phyloP scores from a whole-genome alignment of 495 filamentous ascomycete species.

The Aspergillus steynii region DNA sequence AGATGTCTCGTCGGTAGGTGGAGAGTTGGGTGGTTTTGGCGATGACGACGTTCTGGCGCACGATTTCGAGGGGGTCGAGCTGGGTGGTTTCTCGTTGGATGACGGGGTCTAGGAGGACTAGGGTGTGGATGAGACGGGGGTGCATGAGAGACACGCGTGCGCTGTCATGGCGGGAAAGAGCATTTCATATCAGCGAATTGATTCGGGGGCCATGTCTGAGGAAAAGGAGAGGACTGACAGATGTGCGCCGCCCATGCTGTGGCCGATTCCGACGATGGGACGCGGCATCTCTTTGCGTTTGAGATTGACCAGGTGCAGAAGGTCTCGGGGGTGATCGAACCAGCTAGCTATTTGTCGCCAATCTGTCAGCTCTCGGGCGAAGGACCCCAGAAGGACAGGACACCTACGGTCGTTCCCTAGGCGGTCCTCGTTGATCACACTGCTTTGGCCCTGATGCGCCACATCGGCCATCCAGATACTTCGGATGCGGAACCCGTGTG shows the following conservation, averaged over 20 bases:
- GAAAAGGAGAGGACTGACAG: conserved; percentile 36
- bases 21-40: conserved; percentile 52
- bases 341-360: conserved; percentile 60
- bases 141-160: conserved; percentile 67
- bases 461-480: conserved; percentile 87
- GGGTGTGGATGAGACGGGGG: conserved; percentile 74
- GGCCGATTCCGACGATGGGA: conserved; percentile 86
- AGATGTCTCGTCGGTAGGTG: conserved; percentile 67
- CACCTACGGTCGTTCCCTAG: conserved; percentile 80
- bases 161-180: conserved; percentile 23
- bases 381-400: neutral
- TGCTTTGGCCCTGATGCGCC: conserved; percentile 72
- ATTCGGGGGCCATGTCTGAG: neutral
- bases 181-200: conserved; percentile 6
- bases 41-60: conserved; percentile 27
- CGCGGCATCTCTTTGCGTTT: conserved; percentile 82
- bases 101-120: conserved; percentile 82
- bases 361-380: conserved; percentile 12
- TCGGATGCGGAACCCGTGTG: conserved; percentile 66
- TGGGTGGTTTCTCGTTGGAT: conserved; percentile 56
- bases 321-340: conserved; percentile 84
- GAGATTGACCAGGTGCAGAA: conserved; percentile 82
- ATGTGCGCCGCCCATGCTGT: conserved; percentile 81
- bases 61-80: conserved; percentile 29
- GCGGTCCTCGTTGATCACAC: conserved; percentile 68